These are phyloP conservation scores for Lenwebbia sp. DNA, from an alignment of 345 rosid species.

Conservation along the genomic window DNA sequence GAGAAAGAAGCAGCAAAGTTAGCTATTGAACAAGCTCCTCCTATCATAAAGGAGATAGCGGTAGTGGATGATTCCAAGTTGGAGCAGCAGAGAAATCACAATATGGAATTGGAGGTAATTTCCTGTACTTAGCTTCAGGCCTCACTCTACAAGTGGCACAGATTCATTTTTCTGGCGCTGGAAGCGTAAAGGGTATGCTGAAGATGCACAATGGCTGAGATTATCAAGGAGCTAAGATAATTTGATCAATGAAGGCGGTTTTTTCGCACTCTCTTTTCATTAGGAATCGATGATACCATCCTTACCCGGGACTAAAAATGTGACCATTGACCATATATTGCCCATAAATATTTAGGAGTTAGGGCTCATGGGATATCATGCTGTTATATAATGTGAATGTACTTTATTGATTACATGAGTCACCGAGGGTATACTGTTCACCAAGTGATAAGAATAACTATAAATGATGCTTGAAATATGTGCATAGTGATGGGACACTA, in stretches of 20 bases:
- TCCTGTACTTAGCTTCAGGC: not conserved
- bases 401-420: not conserved
- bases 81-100: slow-evolving; percentile 30
- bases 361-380: not conserved
- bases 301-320: not conserved
- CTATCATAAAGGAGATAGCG: slow-evolving; percentile 54
- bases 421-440: not conserved
- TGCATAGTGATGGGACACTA: not conserved
- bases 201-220: not conserved
- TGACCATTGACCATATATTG: not conserved
- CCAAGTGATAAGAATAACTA: not conserved
- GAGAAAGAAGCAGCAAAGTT: slow-evolving; percentile 52
- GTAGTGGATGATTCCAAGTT: slow-evolving; percentile 43
- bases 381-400: not conserved
- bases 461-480: not conserved
- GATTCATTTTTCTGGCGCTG: not conserved
- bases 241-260: not conserved
- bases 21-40: slow-evolving; percentile 63
- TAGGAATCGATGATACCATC: not conserved
- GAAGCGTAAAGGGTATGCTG: not conserved
- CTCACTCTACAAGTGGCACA: not conserved
- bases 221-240: not conserved
- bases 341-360: not conserved
- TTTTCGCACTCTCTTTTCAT: not conserved
- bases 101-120: slow-evolving; percentile 38